Base-by-base conservation (phyloP, 2,329 filamentous ascomycete species). In the Alternaria arborescens region DNA sequence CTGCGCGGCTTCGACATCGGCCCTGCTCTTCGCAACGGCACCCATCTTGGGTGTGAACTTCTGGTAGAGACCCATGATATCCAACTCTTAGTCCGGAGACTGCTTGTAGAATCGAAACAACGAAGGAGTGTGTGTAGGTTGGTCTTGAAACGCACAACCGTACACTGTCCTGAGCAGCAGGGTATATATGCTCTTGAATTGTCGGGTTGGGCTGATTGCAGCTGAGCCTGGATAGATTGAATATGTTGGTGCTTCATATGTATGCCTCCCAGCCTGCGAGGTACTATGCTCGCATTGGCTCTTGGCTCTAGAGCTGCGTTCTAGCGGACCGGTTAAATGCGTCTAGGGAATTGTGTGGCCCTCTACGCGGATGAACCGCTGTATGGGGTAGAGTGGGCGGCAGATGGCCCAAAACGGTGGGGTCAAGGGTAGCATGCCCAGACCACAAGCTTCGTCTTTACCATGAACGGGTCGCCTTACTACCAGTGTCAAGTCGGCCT, bases 1-100 rank as follows among this genome's bases (percentile, higher is more conserved):
- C 67, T 81, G 80, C 56, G 81, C 82, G 47, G 66, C 47, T 58
- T 76, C 73, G 16, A 71, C 62, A 51, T 75, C 70, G 41, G 62
- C 60, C 36, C 36, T 58, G 55, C 68, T 71, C 57, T 67, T 68
- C 48, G 63, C 58, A 55, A 61, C 62, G 24, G 67, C 68, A 44
- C 63, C 64, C 44, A 66, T 60, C 58, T 69, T 69, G 41, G 65
- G 61, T 58, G 60, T 64, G 52, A 70, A 67, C 60, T 65, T 71
- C 43, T 62, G 66, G n/a, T 53, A 51, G 30, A 68, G 20, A 54
- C 61, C 65, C 69, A 73, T 74, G 52, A 40, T 61, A 58, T 57
- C 44, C 55, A 42, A 62, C 55, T 48, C 51, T 56, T 65, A 26
- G 48, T 58, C 54, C 51, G 24, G 20, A 30, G 52, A 52, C 51